These are phyloP conservation scores for Tremellales sp. DNA, from an alignment of 1,284 basidiomycete genomes.

Conservation along the genomic window DNA sequence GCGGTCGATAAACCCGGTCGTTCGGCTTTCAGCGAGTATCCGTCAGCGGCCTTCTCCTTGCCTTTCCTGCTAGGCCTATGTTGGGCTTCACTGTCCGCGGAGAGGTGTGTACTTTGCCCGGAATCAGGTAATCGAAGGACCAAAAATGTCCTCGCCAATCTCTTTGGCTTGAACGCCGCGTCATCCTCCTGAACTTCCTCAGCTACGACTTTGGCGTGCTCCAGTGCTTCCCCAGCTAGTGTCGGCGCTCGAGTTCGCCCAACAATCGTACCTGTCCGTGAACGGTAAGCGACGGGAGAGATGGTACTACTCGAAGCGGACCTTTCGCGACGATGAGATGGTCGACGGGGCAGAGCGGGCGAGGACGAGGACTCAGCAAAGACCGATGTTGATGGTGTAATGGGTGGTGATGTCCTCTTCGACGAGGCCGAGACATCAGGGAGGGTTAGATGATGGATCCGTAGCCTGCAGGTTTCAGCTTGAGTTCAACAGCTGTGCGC, in stretches of 20 bases:
- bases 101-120: too few relatives aligned
- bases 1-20: neutral
- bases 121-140: conserved; percentile 20
- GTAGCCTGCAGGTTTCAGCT: conserved; percentile 26
- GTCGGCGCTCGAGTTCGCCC: conserved; percentile 34
- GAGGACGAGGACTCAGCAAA: too few relatives aligned
- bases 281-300: too few relatives aligned
- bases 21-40: neutral
- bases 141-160: conserved; percentile 29
- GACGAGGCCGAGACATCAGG: conserved; percentile 15
- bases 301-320: neutral
- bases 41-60: conserved; percentile 16
- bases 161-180: conserved; percentile 7
- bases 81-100: too few relatives aligned
- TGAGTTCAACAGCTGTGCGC: neutral
- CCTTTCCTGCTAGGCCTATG: too few relatives aligned
- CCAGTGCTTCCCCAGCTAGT: conserved; percentile 38
- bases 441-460: conserved; percentile 41
- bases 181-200: conserved; percentile 7
- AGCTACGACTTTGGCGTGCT: conserved; percentile 7
- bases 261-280: too few relatives aligned
- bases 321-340: conserved; percentile 2
- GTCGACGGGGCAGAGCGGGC: neutral
- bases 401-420: neutral
- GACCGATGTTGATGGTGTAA: neutral